phyloP scores from a whole-genome alignment of 2,329 filamentous ascomycete species.

The Tricladium varicosporioides region DNA sequence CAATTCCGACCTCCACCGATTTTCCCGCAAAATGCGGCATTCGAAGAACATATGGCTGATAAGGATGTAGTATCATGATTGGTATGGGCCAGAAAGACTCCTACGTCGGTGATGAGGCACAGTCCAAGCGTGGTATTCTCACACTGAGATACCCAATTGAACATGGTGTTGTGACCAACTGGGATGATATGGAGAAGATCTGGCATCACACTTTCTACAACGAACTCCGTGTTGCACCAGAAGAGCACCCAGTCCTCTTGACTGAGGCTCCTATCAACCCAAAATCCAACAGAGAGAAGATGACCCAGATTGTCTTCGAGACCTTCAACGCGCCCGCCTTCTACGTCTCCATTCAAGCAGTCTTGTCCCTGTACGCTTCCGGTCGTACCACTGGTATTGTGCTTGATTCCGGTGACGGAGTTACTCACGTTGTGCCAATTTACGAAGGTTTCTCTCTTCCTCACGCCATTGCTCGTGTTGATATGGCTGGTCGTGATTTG shows the following conservation, averaged over 20 bases:
- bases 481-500: constrained; percentile 99
- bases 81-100: constrained; percentile 99
- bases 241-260: constrained; percentile 99
- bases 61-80: constrained; percentile 87
- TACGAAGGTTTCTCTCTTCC: constrained; percentile 99
- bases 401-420: constrained; percentile 99
- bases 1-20: constrained; percentile 24
- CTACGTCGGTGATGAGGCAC: constrained; percentile 99
- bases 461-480: constrained; percentile 99
- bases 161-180: constrained; percentile 99
- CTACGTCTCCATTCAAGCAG: constrained; percentile 99
- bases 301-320: constrained; percentile 99
- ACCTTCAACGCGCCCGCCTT: constrained; percentile 99
- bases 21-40: constrained; percentile 15
- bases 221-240: constrained; percentile 98
- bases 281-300: constrained; percentile 99
- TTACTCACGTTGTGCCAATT: constrained; percentile 99
- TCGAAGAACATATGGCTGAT: constrained; percentile 30
- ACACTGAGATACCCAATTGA: constrained; percentile 99
- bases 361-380: constrained; percentile 98
- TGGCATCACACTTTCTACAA: constrained; percentile 99
- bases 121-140: constrained; percentile 99
- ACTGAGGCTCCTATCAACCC: constrained; percentile 99
- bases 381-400: constrained; percentile 99
- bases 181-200: constrained; percentile 99